Evolutionary conservation across 1,284 basidiomycete species (phyloP), one percentile per base, ranked within the genome.

Genomic region (Trichosporon sp.): DNA sequence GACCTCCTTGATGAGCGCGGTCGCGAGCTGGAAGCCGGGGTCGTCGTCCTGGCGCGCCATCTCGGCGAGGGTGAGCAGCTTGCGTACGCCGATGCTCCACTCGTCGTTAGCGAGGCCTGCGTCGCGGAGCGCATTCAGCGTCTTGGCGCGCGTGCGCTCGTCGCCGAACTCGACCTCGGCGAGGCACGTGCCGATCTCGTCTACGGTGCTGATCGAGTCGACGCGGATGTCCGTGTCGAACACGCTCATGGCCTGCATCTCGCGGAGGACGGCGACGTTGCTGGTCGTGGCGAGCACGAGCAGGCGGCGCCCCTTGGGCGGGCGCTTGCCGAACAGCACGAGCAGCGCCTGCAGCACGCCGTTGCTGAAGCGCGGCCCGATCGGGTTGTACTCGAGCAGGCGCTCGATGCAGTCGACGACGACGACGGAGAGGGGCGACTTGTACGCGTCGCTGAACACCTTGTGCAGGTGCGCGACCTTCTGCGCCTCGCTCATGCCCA

Each of bases 291-390:
- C 94, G 69, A 99, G 87, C 74, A 99, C 88, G 62, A 99, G 86
- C 15, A 99, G 87, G 27, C 97, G 92, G 23, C 93, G 93, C 73
- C 91, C 94, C 91, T 98, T 98, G 0, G 97, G 97, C 63, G 97
- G 97, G 73, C 92, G 87, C 75, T 92, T 91, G 69, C 89, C 89
- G 72, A 99, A 88, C 32, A 99, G 86, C 0, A 99, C 95, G 65
- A 98, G 86, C 18, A 99, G 84, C 0, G 95, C 88, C 83, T 99
- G 97, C 38, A 99, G 85, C 11, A 99, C 93, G 13, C 90, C 86
- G 80, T 99, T 99, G 2, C 94, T 97, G 86, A 98, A 99, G 65
- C 95, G 87, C 15, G 92, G 94, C 1, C 96, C 96, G 83, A 99
- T 92, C 3, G 95, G 94, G n/a, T 95, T 95, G 91, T 94, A 99